Evolutionary conservation across 1,284 basidiomycete species (phyloP), one percentile per base, ranked within the genome.

Genomic region (Tremellales sp.): DNA sequence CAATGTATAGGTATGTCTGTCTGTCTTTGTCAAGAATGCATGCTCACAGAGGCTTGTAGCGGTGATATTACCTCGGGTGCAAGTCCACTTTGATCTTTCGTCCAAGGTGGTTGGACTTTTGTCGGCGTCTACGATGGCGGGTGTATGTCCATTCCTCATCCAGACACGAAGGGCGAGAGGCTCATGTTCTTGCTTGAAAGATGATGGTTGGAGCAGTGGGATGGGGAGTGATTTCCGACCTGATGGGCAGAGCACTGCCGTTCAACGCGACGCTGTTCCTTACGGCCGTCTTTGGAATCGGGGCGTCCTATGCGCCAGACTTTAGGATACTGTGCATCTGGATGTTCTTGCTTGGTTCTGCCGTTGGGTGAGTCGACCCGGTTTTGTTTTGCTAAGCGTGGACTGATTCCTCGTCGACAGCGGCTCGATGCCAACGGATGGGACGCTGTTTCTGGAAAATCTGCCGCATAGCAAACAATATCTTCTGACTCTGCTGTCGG

Each of bases 121-220:
- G 27, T 71, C 66, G 22, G 70, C 61, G 6, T 70, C 56, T 2
- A 72, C 67, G 6, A 73, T 74, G 72, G 65, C 64, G 4, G 70
- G 71, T 75, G 86, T 86, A 66, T 65, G 79, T 71, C 14, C 3
- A 25, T 24, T 7, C 19, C 49, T 55, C 51, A 16, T 36, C 34
- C 33, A 44, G 53, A 39, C 34, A 82, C 92, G 12, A 78, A 81
- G 33, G 24, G 32, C 22, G 86, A 91, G 68, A 77, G 47, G 88
- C 88, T 28, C 68, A 79, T 1, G 72, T 90, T 2, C 89, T 91
- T 68, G 83, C 24, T 9, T 14, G 81, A 6, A 88, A 94, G 33
- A 97, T 97, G 94, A 95, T 95, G 89, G 70, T 97, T 47, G 93
- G 93, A 4, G 90, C 91, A 0, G 74, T 94, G 9, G 87, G 86